Evolutionary conservation across 73 alveolate genomes (phyloP).

Genomic region (Stentor coeruleus): DNA sequence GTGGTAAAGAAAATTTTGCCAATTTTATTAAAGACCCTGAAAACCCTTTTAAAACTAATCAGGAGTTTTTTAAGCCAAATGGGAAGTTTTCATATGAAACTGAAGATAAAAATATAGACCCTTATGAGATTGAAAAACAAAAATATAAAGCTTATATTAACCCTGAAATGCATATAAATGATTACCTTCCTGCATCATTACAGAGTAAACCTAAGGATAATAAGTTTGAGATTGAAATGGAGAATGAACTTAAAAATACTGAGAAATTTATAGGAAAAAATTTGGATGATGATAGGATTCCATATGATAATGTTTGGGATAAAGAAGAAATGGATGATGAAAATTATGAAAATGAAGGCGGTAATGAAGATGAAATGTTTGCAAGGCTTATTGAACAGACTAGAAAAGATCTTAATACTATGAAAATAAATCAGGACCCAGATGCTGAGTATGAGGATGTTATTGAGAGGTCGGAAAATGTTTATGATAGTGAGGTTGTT

Average conservation of each 20-base stretch:
- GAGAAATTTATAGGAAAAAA: neutral
- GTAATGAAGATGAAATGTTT: no score
- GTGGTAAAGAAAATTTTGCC: no score
- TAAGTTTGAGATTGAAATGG: neutral
- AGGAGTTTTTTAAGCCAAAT: neutral
- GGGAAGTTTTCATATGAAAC: neutral
- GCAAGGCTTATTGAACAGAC: constrained; percentile 3
- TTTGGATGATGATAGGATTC: neutral
- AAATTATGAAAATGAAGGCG: no score
- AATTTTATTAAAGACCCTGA: neutral
- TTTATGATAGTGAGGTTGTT: neutral
- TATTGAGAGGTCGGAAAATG: neutral
- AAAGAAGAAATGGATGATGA: no score
- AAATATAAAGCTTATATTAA: neutral
- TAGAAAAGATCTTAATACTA: neutral
- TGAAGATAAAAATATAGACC: neutral
- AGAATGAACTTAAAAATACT: neutral
- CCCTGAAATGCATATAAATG: no score
- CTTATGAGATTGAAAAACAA: neutral
- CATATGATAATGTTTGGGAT: neutral
- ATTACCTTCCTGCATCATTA: neutral
- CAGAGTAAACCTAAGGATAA: neutral
- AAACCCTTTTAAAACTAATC: no score
- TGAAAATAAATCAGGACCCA: neutral
- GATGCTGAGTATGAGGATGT: neutral